Base-by-base conservation (phyloP, 2,329 filamentous ascomycete species). In the Teratosphaeria pseudoeucalypti region DNA sequence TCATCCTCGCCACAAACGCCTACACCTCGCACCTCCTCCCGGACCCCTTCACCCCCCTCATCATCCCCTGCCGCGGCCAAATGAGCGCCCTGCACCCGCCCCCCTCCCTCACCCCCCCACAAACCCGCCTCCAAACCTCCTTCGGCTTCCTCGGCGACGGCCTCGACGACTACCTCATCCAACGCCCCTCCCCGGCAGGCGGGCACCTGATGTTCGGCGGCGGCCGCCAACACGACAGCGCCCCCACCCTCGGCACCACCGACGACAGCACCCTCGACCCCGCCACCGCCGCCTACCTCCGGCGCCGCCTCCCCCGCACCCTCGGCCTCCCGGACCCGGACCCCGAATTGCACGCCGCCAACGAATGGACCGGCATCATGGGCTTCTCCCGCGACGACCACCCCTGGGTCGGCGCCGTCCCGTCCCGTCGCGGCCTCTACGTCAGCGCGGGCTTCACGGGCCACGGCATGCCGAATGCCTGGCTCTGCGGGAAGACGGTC, bases 1-100 rank as follows among this genome's bases (percentile, higher is more conserved):
- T 95, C 23, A 79, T 96, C 19, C 80, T 95, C 16, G 87, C 89
- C 4, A 92, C 88, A 0, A 96, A 96, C 69, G 92, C 79, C 3
- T 95, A 95, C 72, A 92, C 90, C 7, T 89, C 89, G 1, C 81
- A 85, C 61, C 78, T 96, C 3, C 75, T 92, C 1, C 89, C 89
- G 0, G 70, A 76, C 37, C 6, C 43, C 14, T 86, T 92, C 65
- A 78, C 82, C 9, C 83, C 85, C 63, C 78, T 91, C 9, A 87
- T 95, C 63, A 83, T 92, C 2, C 92, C 92, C 0, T 85, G 88
- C 2, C 79, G 88, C 27, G 90, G 89, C 0, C 85, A 92, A 68
- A 84, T 92, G 75, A 82, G 81, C 52, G 82, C 86, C 0, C 78
- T 92, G 23, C 67, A 79, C 3, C 86, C 87, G 5, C 84, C 85